phyloP scores from a whole-genome alignment of 2,329 filamentous ascomycete species.

The Venturia effusa region DNA sequence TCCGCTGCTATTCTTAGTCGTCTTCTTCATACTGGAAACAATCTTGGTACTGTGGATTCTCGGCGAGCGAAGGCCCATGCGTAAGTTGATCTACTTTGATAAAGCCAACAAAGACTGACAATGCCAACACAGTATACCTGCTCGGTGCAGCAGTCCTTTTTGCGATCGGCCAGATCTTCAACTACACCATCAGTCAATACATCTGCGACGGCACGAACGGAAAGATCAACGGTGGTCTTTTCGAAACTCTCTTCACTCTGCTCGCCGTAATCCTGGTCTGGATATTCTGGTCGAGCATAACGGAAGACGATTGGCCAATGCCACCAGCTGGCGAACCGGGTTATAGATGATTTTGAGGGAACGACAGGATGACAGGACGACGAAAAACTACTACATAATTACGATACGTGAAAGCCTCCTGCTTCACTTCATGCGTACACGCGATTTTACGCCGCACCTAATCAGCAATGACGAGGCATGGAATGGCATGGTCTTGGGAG shows the following conservation, averaged over 20 bases:
- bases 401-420: neutral
- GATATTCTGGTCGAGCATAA: constrained; percentile 98
- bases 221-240: constrained; percentile 86
- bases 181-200: constrained; percentile 84
- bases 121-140: constrained; percentile 53
- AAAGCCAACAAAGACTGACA: constrained; percentile 3
- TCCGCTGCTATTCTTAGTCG: constrained; percentile 78
- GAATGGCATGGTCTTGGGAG: neutral
- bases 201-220: constrained; percentile 76
- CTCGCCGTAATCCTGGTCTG: constrained; percentile 72
- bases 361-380: neutral
- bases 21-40: constrained; percentile 74
- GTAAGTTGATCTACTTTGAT: constrained; percentile 34
- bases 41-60: constrained; percentile 77
- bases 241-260: constrained; percentile 87
- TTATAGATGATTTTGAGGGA: constrained; percentile 7
- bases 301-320: constrained; percentile 92
- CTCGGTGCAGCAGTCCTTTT: constrained; percentile 66
- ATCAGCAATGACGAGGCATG: neutral
- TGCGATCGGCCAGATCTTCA: constrained; percentile 87
- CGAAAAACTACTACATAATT: neutral
- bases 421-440: neutral
- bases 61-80: constrained; percentile 83
- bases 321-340: constrained; percentile 19
- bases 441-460: neutral